A percentile compares a stretch with the other conserved stretches of the same genome.
Conservation (phyloP, 179 eudicot species). For the Gypsophila paniculata region DNA sequence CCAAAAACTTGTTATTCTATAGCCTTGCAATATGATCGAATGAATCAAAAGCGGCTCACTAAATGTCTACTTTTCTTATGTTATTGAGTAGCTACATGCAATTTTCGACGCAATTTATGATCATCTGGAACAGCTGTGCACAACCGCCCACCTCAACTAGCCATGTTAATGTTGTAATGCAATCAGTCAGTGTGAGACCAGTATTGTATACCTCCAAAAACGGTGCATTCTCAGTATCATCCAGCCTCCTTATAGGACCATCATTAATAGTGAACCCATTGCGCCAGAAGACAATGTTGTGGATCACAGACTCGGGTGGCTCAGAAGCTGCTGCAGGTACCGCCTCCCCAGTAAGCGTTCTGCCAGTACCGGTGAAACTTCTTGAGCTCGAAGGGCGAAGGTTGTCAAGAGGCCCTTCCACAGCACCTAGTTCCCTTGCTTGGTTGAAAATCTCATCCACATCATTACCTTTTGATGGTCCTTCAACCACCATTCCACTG, state of each 20-base stretch:
- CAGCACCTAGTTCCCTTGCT: slow-evolving; percentile 60
- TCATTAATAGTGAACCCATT: slow-evolving; percentile 66
- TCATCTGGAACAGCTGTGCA: too few relatives aligned
- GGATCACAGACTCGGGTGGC: slow-evolving; percentile 52
- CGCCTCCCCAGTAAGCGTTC: slow-evolving; percentile 51
- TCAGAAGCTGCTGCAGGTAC: slow-evolving; percentile 47
- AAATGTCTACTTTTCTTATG: too few relatives aligned
- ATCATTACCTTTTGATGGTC: slow-evolving; percentile 53
- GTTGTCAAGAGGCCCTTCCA: slow-evolving; percentile 47
- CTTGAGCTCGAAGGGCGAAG: slow-evolving; percentile 52
- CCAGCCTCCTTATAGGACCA: slow-evolving; percentile 64
- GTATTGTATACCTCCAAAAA: slow-evolving; percentile 45
- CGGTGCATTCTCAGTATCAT: slow-evolving; percentile 60
- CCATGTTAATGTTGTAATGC: too few relatives aligned
- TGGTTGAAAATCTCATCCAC: slow-evolving; percentile 66
- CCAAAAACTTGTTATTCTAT: too few relatives aligned
- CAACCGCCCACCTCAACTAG: too few relatives aligned
- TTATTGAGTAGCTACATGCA: too few relatives aligned
- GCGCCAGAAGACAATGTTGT: slow-evolving; percentile 70
- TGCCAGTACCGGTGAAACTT: slow-evolving; percentile 63
- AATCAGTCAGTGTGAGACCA: too few relatives aligned
- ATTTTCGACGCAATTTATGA: too few relatives aligned
- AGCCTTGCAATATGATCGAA: too few relatives aligned
- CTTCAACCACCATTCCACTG: slow-evolving; percentile 78
- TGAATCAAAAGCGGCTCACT: too few relatives aligned